Base-by-base conservation (phyloP, 345 rosid species). In the Diplotaxis tenuifolia region DNA sequence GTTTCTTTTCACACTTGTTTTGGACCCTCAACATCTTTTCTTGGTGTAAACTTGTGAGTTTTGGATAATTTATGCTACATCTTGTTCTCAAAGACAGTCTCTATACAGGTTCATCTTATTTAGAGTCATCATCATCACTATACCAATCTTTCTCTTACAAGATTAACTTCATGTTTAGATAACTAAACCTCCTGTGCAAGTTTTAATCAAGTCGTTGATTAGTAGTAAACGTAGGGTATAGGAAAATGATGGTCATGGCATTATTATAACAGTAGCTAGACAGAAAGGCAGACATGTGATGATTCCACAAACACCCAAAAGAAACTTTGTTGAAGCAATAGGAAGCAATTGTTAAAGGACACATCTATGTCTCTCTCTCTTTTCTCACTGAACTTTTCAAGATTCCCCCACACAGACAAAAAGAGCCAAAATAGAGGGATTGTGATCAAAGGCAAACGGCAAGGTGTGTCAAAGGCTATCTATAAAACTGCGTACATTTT, bases 281-380 rank as follows among this genome's bases (percentile, higher is more conserved):
- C 75, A 70, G 62, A 77, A 65, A 71, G 65, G 72, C 80, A 77
- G 64, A 77, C 76, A 77, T 71, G 79, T 76, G 79, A 75, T 75
- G 79, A 75, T 75, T 75, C 70, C 79, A 49, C 61, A 61, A 21
- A 62, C 29, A 69, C 79, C 78, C 79, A 75, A 69, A 68, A 75
- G 23, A 68, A 38, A 62, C 0, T 4, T 68, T 62, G 79, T 68
- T 38, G 38, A 31, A 75, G 52, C 70, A 12, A 53, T 68, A 53
- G 70, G 74, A 75, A 75, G 70, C 74, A 68, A n/a, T 53, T 53
- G 15, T 5, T 5, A 68, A 53, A 40, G 69, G 28, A 68, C 72
- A 29, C 56, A 75, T 68, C 74, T 62, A 15, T 68, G 29, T 75
- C 63, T 68, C 50, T 75, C 63, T 69, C 59, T 68, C 57, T 55